Evolutionary conservation across 805 yeast genomes (phyloP), one percentile per base, ranked within the genome.

Genomic region (Clavispora santaluciae): DNA sequence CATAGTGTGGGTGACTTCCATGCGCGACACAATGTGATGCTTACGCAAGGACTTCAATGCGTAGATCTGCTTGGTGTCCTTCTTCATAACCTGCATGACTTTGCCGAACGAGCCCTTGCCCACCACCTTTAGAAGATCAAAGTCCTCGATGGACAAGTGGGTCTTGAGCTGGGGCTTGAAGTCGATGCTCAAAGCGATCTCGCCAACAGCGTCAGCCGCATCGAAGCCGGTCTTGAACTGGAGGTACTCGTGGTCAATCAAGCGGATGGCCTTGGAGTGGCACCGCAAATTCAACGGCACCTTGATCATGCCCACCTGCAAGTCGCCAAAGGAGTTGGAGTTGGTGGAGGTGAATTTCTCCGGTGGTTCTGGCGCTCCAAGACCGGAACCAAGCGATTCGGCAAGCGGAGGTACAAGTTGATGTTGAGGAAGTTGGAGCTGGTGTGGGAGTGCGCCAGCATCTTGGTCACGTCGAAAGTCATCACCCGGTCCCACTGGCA

Each of bases 51-150:
- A 89, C 63, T 93, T 93, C 58, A 93, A 70, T 1, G 99, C 99
- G 62, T 93, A 93, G 18, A 93, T 82, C 60, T 91, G 95, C 49
- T 84, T 84, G 3, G 99, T 93, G 63, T 93, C 99, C 54, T 86
- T 87, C 66, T 93, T 93, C 48, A 89, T 81, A 31, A 93, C 99
- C 64, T 93, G 99, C 98, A 93, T 93, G 40, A 93, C 99, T 65
- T 93, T 93, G 39, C 99, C 99, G 61, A 93, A 93, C 8, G 97
- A 89, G 6, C 99, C 99, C 61, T 93, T 93, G 26, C 99, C 99
- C 41, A 93, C 88, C 17, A 93, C 99, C 64, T 93, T 93, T 51
- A 93, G 73, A 39, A 93, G 68, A 54, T 89, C 96, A 65, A 93
- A 91, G 57, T 91, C 96, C 42, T 89, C 96, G 50, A 93, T 88